Evolutionary conservation across 2,329 filamentous ascomycete species (phyloP).

Genomic region (Cladophialophora bantiana): DNA sequence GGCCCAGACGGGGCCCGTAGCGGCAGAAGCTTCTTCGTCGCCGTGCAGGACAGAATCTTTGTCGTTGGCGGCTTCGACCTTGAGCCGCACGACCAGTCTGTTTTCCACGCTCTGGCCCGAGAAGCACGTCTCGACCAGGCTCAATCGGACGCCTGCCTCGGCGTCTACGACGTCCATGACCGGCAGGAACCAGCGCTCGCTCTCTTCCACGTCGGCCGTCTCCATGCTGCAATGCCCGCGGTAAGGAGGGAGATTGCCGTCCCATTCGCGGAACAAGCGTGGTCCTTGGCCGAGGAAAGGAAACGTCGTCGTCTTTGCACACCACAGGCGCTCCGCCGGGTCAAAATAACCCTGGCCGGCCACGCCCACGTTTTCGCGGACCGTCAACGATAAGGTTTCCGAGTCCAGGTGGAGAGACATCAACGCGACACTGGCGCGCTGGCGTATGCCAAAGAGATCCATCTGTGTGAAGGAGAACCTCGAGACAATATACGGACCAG

Average conservation of each 20-base stretch:
- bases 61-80: slow-evolving; percentile 38
- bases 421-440: slow-evolving; percentile 60
- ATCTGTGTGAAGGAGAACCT: slow-evolving; percentile 61
- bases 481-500: slow-evolving; percentile 56
- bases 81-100: slow-evolving; percentile 44
- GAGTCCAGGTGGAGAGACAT: slow-evolving; percentile 60
- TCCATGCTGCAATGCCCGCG: slow-evolving; percentile 51
- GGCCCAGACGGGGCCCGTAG: slow-evolving; percentile 19
- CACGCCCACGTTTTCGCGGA: slow-evolving; percentile 64
- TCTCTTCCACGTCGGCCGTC: slow-evolving; percentile 42
- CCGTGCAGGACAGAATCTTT: neutral
- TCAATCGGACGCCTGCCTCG: slow-evolving; percentile 46
- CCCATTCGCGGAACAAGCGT: slow-evolving; percentile 55
- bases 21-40: neutral
- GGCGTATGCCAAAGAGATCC: slow-evolving; percentile 61
- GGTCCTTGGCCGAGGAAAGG: slow-evolving; percentile 62
- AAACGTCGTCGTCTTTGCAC: slow-evolving; percentile 61
- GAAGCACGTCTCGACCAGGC: slow-evolving; percentile 46
- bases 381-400: slow-evolving; percentile 56
- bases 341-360: slow-evolving; percentile 55
- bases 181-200: slow-evolving; percentile 47
- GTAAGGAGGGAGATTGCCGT: slow-evolving; percentile 56
- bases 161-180: slow-evolving; percentile 48
- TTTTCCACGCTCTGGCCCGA: slow-evolving; percentile 42
- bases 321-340: slow-evolving; percentile 49